Base-by-base conservation (phyloP, 257 asterid species). In the Nicotiana attenuata region DNA sequence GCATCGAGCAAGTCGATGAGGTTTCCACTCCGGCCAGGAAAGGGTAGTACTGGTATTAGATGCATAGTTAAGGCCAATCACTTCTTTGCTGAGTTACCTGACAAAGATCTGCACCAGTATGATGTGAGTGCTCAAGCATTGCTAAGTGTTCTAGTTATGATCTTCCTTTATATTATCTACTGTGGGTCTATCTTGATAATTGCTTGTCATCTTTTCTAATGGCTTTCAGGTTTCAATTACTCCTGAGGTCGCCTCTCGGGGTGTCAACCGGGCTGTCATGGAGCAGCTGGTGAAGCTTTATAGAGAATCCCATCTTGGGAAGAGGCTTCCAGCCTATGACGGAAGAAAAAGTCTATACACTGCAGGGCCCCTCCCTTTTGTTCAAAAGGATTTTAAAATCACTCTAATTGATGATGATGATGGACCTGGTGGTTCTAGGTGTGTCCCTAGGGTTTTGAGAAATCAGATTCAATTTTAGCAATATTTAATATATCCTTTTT, bases 271-370 rank as follows among this genome's bases (percentile, higher is more conserved):
- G 1, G 97, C 98, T 84, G 99, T 96, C 65, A 96, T 96, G 93
- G 91, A 52, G 77, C 97, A 94, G 82, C 77, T 96, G 63, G 98
- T 96, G 69, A 91, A 59, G 52, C 86, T 88, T 0, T 92, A 96
- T 76, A 89, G 80, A 81, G 97, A 96, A 52, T 91, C 99, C 68
- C 97, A 93, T 86, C 88, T 96, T 47, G 99, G 94, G 61, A 90
- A 50, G 84, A 90, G 99, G 85, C 97, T 96, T 50, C 99, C 99
- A 56, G 99, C 95, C 24, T 96, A 96, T 89, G 99, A 96, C 83
- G 98, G 99, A 45, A 88, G 99, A 81, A 96, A 96, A 88, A 93
- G 97, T 80, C 89, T 96, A 17, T 96, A 96, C 88, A 96, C 99
- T 57, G 99, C 98, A 10, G 99, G 99, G 15, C 91, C 99, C 33